Evolutionary conservation across 169 alveolate genomes (phyloP).

Genomic region (Plasmodium vivax): DNA sequence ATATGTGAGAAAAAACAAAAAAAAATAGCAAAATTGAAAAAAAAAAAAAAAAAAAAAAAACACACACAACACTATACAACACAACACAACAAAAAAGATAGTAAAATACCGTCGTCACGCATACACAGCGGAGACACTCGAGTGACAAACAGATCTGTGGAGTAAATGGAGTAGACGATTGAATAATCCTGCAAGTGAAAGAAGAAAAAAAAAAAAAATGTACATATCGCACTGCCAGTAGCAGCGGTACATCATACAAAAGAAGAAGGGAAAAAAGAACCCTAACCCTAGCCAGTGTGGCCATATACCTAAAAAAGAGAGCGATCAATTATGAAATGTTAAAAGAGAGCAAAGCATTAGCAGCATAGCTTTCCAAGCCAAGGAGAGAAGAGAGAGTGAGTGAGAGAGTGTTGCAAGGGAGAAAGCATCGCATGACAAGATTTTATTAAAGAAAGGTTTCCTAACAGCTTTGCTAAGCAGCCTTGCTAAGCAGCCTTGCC

Average conservation of each 20-base stretch:
- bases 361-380: not conserved
- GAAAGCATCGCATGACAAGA: not conserved
- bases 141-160: not conserved
- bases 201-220: not conserved
- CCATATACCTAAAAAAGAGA: not conserved
- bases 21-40: not conserved
- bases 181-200: too few species aligned
- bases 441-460: not conserved
- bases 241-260: not conserved
- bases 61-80: not conserved
- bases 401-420: not conserved
- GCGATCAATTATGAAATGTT: not conserved
- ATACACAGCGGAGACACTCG: not conserved
- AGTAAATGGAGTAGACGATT: not conserved
- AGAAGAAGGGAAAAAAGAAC: not conserved
- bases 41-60: not conserved
- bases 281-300: not conserved
- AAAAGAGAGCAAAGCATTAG: not conserved
- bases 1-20: not conserved
- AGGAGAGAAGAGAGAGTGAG: not conserved
- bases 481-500: not conserved
- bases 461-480: not conserved
- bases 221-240: not conserved
- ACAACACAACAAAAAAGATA: not conserved
- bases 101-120: not conserved